Base-by-base conservation (phyloP, 805 yeast species). In the Ogataea sp. region DNA sequence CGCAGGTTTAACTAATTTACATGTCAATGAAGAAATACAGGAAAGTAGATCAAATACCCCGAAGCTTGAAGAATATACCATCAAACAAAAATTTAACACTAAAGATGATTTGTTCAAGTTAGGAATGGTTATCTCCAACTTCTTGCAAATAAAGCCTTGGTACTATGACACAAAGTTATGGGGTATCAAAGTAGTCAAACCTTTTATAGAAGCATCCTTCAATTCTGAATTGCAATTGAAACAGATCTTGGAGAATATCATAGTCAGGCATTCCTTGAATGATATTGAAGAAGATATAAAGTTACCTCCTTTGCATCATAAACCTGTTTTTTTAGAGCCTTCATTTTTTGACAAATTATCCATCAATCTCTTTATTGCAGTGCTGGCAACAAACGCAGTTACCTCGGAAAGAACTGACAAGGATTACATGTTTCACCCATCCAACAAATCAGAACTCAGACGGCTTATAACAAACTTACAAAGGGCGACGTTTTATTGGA, bases 401-500 rank as follows among this genome's bases (percentile, higher is more conserved):
- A 75, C 86, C 5, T 80, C 87, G 0, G 86, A 80, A 50, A 58
- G 87, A 36, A 68, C 64, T 4, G 89, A 74, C 46, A 64, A 68
- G 20, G 88, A 81, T 54, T 81, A 78, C 55, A 78, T 81, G 85
- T 81, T 81, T 51, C 80, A 80, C 61, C 71, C 78, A 0, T 55
- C 70, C 1, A 80, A 79, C 48, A 61, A 75, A 32, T 55, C 54
- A 16, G 79, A 78, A 44, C 55, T 81, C 29, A 60, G 80, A 43
- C 56, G 80, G 36, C 63, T 81, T 45, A 70, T 81, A 11, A 68
- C 73, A 4, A 81, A 81, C 50, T 52, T 81, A 23, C 84, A 76
- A 53, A 65, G 80, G 42, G 77, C 83, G 1, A 78, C 88, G 0
- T 80, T 81, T 52, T 78, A 77, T 49, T 81, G 89, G 89, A 77